Conservation (phyloP, 1,284 basidiomycete species). For the Hemileia vastatrix region DNA sequence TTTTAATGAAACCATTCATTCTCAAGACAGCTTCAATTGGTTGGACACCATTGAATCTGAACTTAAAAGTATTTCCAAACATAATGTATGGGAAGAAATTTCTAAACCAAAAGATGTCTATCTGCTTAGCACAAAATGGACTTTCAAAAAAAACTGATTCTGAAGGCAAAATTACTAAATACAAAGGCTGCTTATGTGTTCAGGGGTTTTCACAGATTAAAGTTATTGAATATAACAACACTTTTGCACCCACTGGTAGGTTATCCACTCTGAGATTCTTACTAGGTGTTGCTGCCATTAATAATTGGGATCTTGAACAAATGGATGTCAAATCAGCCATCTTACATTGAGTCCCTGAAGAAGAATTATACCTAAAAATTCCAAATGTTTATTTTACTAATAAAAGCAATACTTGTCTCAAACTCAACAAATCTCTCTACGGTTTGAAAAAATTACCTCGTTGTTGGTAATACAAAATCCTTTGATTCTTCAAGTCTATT, state of each 20-base stretch:
- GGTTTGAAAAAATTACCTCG: background rate
- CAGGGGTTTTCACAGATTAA: conserved; percentile 48
- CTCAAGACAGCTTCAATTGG: conserved; percentile 40
- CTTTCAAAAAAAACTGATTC: conserved; percentile 46
- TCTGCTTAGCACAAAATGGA: conserved; percentile 44
- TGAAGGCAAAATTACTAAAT: conserved; percentile 36
- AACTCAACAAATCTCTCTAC: background rate
- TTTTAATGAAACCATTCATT: conserved; percentile 33
- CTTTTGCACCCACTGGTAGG: conserved; percentile 46
- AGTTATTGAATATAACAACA: conserved; percentile 48
- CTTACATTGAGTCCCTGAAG: conserved; percentile 47
- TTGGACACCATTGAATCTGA: conserved; percentile 40
- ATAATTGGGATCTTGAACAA: conserved; percentile 44
- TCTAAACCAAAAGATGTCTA: conserved; percentile 31
- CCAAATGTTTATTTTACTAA: conserved; percentile 32
- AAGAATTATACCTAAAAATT: conserved; percentile 46
- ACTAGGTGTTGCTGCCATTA: conserved; percentile 44
- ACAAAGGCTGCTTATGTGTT: conserved; percentile 48
- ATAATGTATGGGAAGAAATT: conserved; percentile 38
- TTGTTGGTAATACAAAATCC: background rate
- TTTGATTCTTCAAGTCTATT: no score
- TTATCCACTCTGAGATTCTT: conserved; percentile 44
- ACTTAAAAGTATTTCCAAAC: conserved; percentile 31
- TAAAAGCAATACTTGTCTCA: background rate
- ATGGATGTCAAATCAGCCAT: conserved; percentile 49